Percentiles rank a stretch among this genome's conserved stretches.
Conservation (phyloP, 257 asterid genomes). For the Solanum sparsipilum region DNA sequence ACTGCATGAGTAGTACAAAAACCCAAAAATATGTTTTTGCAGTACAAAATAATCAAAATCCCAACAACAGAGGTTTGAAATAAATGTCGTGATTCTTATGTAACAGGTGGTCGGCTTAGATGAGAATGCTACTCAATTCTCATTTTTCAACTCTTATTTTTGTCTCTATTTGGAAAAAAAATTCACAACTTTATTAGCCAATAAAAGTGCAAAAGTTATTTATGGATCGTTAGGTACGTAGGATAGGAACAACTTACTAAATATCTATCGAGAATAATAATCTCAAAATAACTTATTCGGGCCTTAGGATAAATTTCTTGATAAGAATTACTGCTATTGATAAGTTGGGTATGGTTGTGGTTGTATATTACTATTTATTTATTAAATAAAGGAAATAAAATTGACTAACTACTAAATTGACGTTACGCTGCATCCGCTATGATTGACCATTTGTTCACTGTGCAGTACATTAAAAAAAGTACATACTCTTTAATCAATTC, state of each 20-base stretch:
- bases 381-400: no score
- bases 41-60: background rate
- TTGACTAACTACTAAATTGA: background rate
- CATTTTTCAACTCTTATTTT: background rate
- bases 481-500: no score
- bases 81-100: background rate
- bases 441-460: background rate
- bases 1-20: background rate
- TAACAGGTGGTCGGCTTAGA: background rate
- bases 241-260: accelerated
- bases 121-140: background rate
- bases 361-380: no score
- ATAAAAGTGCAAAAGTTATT: background rate
- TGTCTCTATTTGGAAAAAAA: background rate
- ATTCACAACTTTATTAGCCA: background rate
- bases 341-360: background rate
- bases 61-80: background rate
- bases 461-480: background rate
- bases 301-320: accelerated
- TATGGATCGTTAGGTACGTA: accelerated
- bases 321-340: background rate
- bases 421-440: background rate
- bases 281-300: no score
- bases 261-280: no score
- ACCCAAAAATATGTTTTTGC: background rate